Percentiles rank a stretch among this genome's conserved stretches.
Evolutionary conservation across 306 rosid species (phyloP).

Genomic region (Prunus davidiana): DNA sequence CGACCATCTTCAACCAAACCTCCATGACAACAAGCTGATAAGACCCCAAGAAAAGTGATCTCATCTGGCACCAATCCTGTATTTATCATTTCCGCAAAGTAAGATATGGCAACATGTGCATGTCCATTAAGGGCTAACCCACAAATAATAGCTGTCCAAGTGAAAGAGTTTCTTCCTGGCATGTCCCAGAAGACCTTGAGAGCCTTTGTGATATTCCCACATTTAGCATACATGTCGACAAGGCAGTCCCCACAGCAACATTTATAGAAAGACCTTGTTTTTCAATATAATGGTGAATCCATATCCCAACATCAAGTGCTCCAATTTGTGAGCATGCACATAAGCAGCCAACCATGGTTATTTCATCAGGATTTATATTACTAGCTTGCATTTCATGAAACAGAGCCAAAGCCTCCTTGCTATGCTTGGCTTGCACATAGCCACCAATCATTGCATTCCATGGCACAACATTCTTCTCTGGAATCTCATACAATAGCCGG

Average conservation of each 20-base stretch:
- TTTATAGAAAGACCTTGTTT: constrained; percentile 40
- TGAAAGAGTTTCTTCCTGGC: constrained; percentile 66
- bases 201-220: constrained; percentile 73
- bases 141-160: constrained; percentile 82
- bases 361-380: constrained; percentile 56
- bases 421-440: constrained; percentile 61
- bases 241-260: constrained; percentile 79
- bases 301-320: constrained; percentile 74
- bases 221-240: constrained; percentile 82
- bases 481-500: constrained; percentile 50
- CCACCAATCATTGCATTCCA: constrained; percentile 90
- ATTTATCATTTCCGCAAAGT: constrained; percentile 62
- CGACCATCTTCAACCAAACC: constrained; percentile 81
- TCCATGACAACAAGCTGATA: constrained; percentile 87
- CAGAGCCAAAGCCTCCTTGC: constrained; percentile 70
- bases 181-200: constrained; percentile 60
- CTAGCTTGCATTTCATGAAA: constrained; percentile 80
- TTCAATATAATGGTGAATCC: constrained; percentile 73
- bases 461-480: constrained; percentile 65
- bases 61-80: constrained; percentile 69
- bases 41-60: constrained; percentile 75
- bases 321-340: constrained; percentile 87
- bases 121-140: constrained; percentile 76
- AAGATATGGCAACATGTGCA: constrained; percentile 51
- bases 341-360: constrained; percentile 61